phyloP scores from a whole-genome alignment of 768 basidiomycete species.

The Floccularia luteovirens region DNA sequence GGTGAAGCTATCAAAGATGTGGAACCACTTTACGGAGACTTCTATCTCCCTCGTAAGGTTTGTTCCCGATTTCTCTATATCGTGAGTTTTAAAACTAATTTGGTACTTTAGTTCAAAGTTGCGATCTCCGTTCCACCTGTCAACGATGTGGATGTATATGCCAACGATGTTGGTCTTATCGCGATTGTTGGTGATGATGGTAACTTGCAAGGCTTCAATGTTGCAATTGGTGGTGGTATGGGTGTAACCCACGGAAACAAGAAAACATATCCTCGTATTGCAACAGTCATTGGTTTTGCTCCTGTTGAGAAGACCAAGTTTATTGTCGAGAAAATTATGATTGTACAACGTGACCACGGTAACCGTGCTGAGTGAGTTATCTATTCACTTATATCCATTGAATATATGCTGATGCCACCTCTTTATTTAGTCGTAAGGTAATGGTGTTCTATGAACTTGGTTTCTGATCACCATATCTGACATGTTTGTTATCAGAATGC shows the following conservation, averaged over 20 bases:
- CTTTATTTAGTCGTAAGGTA: conserved; percentile 44
- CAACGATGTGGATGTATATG: conserved; percentile 94
- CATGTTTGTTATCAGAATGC: conserved; percentile 52
- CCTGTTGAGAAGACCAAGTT: conserved; percentile 76
- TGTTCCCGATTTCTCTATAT: conserved; percentile 9
- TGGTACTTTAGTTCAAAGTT: conserved; percentile 75
- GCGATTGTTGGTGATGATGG: conserved; percentile 78
- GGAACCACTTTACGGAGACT: conserved; percentile 96
- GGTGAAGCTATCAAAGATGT: conserved; percentile 92
- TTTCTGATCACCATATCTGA: too few relatives aligned
- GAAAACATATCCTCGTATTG: conserved; percentile 93
- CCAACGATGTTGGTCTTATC: conserved; percentile 95
- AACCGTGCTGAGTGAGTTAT: conserved; percentile 82
- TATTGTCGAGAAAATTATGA: conserved; percentile 90
- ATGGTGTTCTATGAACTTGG: too few relatives aligned
- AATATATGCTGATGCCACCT: conserved; percentile 1
- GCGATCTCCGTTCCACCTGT: conserved; percentile 94
- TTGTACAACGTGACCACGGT: conserved; percentile 92
- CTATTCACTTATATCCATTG: not conserved
- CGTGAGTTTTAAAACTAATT: conserved; percentile 4
- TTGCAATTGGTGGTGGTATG: conserved; percentile 94
- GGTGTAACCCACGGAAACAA: conserved; percentile 99
- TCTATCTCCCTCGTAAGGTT: conserved; percentile 95
- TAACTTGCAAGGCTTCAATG: conserved; percentile 87
- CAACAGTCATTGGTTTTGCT: conserved; percentile 88